Conservation (phyloP, 1,284 basidiomycete species). For the Agaricales sp. region DNA sequence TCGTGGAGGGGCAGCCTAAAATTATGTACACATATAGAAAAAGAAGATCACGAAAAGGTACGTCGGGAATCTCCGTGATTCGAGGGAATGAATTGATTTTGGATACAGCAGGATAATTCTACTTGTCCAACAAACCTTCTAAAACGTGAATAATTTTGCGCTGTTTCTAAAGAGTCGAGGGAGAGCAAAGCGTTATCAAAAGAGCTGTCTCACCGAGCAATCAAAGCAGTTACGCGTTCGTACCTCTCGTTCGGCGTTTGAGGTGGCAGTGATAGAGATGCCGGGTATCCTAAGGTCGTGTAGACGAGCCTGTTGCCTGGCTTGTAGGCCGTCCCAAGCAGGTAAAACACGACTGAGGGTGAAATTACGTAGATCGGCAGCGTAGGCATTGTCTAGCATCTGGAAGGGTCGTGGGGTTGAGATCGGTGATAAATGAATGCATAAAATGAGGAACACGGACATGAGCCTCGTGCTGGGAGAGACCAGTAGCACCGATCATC, state of each 20-base stretch:
- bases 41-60: too few species aligned
- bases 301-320: constrained; percentile 56
- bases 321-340: constrained; percentile 65
- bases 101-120: background rate
- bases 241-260: constrained; percentile 45
- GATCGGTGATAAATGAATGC: background rate
- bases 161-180: constrained; percentile 27
- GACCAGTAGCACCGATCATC: constrained; percentile 44
- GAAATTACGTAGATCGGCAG: constrained; percentile 52
- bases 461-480: constrained; percentile 62
- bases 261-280: constrained; percentile 53
- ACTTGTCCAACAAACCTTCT: constrained; percentile 17
- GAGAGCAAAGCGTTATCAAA: background rate
- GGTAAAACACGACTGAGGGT: constrained; percentile 52
- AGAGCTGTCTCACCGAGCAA: constrained; percentile 5
- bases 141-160: constrained; percentile 26
- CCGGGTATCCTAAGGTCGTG: constrained; percentile 52
- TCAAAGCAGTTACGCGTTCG: too few species aligned
- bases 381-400: constrained; percentile 53
- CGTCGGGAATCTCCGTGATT: too few species aligned
- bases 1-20: too few species aligned
- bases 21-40: too few species aligned
- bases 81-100: too few species aligned
- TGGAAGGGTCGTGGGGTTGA: constrained; percentile 17
- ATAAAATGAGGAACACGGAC: constrained; percentile 26